A percentile compares a stretch with the other conserved stretches of the same genome.
Conservation (phyloP, 345 rosid genomes). For the Heritiera fomes region DNA sequence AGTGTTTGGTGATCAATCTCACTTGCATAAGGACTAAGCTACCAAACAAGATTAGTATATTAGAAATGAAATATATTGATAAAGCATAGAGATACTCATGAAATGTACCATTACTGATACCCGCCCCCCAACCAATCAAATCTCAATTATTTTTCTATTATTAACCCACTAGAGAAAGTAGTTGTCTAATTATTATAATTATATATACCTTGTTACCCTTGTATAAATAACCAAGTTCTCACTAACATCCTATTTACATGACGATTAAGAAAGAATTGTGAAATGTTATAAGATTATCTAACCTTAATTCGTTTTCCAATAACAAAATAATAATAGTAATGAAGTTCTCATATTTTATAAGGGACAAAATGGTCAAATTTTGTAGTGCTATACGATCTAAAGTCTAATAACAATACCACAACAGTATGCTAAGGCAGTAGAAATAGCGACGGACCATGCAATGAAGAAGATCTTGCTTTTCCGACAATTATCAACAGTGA, state of each 20-base stretch:
- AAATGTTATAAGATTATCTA: too few relatives aligned
- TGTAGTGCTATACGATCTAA: neutral
- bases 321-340: too few relatives aligned
- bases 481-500: constrained; percentile 87
- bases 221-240: neutral
- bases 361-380: neutral
- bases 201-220: neutral
- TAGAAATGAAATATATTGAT: neutral
- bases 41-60: neutral
- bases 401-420: neutral
- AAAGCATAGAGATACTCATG: neutral
- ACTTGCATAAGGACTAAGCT: neutral
- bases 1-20: constrained; percentile 16
- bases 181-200: neutral
- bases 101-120: neutral
- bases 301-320: too few relatives aligned
- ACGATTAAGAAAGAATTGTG: too few relatives aligned
- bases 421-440: neutral
- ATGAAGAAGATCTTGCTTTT: constrained; percentile 99
- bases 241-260: too few relatives aligned
- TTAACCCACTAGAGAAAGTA: neutral
- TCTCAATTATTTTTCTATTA: constrained; percentile 19
- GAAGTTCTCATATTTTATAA: neutral
- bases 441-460: constrained; percentile 59
- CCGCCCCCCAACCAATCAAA: neutral